A percentile compares a stretch with the other conserved stretches of the same genome.
These are phyloP conservation scores for Claviceps capensis DNA, from an alignment of 2,329 filamentous ascomycete genomes.

Conservation along the genomic window DNA sequence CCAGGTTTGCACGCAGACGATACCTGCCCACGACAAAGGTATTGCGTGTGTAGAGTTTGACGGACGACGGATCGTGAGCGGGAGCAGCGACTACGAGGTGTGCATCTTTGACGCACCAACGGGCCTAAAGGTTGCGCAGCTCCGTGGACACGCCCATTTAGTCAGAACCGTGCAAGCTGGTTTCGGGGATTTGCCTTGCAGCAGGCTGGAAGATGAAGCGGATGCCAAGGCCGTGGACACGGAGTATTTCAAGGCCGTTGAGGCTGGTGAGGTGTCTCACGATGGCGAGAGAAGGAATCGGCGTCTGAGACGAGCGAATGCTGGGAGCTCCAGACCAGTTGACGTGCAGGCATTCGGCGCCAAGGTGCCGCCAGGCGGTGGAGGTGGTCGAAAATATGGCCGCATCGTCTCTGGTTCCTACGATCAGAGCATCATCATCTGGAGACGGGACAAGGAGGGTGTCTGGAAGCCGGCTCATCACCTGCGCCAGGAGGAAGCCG, in stretches of 20 bases:
- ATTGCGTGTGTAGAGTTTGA: conserved; percentile 98
- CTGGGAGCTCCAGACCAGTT: conserved; percentile 60
- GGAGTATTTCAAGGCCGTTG: conserved; percentile 51
- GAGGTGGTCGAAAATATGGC: conserved; percentile 76
- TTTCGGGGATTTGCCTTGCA: conserved; percentile 78
- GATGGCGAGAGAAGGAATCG: conserved; percentile 18
- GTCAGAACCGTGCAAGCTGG: conserved; percentile 92
- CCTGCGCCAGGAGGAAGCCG: conserved; percentile 61
- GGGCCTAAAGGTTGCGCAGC: conserved; percentile 76
- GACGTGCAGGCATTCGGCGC: conserved; percentile 72
- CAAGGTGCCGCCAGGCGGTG: conserved; percentile 79
- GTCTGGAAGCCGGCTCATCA: conserved; percentile 70
- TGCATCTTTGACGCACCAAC: conserved; percentile 85
- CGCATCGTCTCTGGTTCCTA: conserved; percentile 97
- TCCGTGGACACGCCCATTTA: conserved; percentile 68
- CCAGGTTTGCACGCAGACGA: conserved; percentile 60
- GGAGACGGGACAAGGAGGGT: conserved; percentile 75
- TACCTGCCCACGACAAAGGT: conserved; percentile 81
- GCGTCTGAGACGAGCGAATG: conserved; percentile 39
- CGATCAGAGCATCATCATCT: conserved; percentile 90
- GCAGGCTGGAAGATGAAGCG: conserved; percentile 56
- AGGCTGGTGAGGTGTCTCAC: conserved; percentile 33
- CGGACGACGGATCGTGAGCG: conserved; percentile 82
- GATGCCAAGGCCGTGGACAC: conserved; percentile 62
- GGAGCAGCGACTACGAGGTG: conserved; percentile 90